Evolutionary conservation across 768 basidiomycete species (phyloP), one percentile per base, ranked within the genome.

Genomic region (Chlorophyllum brunneum): DNA sequence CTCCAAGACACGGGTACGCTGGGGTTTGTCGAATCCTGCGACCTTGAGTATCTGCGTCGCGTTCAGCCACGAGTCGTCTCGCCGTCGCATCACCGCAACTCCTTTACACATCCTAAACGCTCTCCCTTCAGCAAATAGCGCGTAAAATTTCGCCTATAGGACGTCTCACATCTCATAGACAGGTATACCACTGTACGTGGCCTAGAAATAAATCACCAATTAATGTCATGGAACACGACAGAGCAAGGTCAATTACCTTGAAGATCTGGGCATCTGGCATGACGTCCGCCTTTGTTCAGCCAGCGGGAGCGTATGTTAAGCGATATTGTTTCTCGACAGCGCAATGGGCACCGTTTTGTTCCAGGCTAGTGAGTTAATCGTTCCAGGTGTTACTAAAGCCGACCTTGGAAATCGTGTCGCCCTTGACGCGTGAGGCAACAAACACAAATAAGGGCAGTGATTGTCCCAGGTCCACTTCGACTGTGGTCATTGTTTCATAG

Each of bases 21-120:
- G 97, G 1, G 97, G 97, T 67, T 99, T 99, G 73, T 99, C 97
- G 61, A 98, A 98, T 8, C 95, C 97, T 24, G 95, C 97, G 60
- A 99, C 95, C 69, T 99, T 99, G 63, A 99, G 82, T 58, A 99
- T 97, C 67, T 95, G 93, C 0, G 97, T 99, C 70, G 97, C 97
- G 80, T 99, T 99, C 53, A 99, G 79, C 91, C 97, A 99, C 36
- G 88, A 89, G 71, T 99, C 97, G 31, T 91, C 80, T 66, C 94
- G 87, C 62, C 97, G 81, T 42, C 95, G 84, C 97, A 99, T 99
- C 56, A 98, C 93, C 48, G 97, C 95, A 64, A 98, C 90, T 48
- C 89, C 86, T 65, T 92, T 92, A 74, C 85, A 89, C 86, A 93
- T 91, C 89, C 91, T 40, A 16, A 33, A 34, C 9, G 18, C 36